Evolutionary conservation across 2,329 filamentous ascomycete genomes (phyloP), one percentile per base, ranked within the genome.

Genomic region (Nothomitra cinnamomea): DNA sequence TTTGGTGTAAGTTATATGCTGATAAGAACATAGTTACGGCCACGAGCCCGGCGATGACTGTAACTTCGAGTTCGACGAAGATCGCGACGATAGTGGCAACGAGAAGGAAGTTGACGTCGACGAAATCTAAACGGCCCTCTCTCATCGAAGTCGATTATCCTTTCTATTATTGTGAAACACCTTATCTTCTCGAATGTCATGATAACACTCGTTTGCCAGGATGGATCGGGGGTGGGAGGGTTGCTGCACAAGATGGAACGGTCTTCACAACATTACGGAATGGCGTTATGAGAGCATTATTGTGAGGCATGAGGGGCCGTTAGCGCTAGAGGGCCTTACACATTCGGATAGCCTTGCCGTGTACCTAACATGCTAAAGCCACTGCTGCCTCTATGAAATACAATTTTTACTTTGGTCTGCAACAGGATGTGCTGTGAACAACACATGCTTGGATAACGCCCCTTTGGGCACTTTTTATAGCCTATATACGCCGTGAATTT

Each of bases 41-140:
- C 86, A 89, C 70, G 86, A 89, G 69, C 89, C 88, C 70, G 85
- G 94, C 69, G 90, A 92, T 70, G 87, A 95, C 65, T 87, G 85
- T 73, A 92, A 92, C 72, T 95, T 55, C 35, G 53, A 55, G 28
- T 55, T 55, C 38, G 53, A 55, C 36, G 53, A 73, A 47, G 71
- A 78, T 24, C 77, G 77, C 32, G 75, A 73, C 53, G 75, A 72
- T 52, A 72, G 66, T 50, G 73, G 69, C 59, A 74, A 69, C 58
- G 80, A 77, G 66, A 88, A 87, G 74, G 87, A 94, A 62, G 82
- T 95, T 64, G 87, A 94, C 68, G 87, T 95, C 67, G 90, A 96
- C 73, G 88, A 95, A 70, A 95, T 96, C 69, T 95, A 81, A 78
- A 66, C 54, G 40, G 10, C 15, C 25, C 48, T 38, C 19, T 38